phyloP scores from a whole-genome alignment of 306 rosid species.

The Astragalus glycyphyllos region DNA sequence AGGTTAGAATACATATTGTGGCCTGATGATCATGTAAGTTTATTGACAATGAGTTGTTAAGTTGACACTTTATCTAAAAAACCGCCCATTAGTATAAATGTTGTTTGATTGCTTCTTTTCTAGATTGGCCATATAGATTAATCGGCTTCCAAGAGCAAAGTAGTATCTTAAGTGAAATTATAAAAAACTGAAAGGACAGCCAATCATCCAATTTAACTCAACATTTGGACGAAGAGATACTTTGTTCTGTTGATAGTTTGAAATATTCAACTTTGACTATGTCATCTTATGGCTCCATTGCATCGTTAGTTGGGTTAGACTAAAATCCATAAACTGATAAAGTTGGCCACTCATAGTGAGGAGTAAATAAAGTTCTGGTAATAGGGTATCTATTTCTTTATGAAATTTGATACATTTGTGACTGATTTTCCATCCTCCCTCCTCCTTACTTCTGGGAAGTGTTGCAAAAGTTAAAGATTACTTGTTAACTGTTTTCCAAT shows the following conservation, averaged over 20 bases:
- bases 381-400: constrained; percentile 5
- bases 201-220: background rate
- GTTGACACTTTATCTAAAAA: too few species aligned
- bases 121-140: constrained; percentile 5
- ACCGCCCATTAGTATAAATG: too few species aligned
- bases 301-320: constrained; percentile 20
- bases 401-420: background rate
- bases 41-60: too few species aligned
- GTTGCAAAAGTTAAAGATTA: constrained; percentile 1
- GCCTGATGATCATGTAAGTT: too few species aligned
- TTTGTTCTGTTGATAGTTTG: background rate
- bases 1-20: too few species aligned
- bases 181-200: background rate
- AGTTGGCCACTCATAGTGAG: background rate
- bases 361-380: background rate
- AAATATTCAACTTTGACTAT: background rate
- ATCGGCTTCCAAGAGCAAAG: background rate
- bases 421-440: background rate
- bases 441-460: background rate
- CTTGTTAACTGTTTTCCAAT: background rate
- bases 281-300: background rate
- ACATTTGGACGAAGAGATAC: constrained; percentile 4
- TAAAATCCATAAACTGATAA: constrained; percentile 21
- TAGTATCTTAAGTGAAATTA: background rate
- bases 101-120: constrained; percentile 14